Conservation (phyloP, 2,329 filamentous ascomycete genomes). For the Curvularia spicifera region DNA sequence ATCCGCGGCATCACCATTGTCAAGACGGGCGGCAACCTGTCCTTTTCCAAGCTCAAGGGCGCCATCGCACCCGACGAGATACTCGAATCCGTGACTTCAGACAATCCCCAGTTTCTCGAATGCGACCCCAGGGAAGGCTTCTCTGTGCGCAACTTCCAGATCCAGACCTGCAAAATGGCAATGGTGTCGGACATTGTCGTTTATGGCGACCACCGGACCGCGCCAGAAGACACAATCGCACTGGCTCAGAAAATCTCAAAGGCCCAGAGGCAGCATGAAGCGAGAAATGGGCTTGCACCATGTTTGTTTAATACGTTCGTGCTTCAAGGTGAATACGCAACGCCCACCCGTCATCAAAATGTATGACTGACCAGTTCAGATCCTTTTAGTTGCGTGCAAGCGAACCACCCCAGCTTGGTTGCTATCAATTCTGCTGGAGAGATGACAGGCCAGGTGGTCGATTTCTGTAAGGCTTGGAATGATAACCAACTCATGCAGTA, state of each 20-base stretch:
- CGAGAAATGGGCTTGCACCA: slow-evolving; percentile 63
- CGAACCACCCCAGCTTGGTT: slow-evolving; percentile 71
- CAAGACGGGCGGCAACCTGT: slow-evolving; percentile 84
- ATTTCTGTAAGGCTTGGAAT: slow-evolving; percentile 68
- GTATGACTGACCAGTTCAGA: slow-evolving; percentile 30
- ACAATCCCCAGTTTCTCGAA: slow-evolving; percentile 72
- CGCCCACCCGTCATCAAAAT: no score
- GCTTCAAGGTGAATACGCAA: slow-evolving; percentile 58
- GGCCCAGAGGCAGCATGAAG: slow-evolving; percentile 77
- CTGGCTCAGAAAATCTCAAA: slow-evolving; percentile 69
- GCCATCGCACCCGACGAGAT: slow-evolving; percentile 84
- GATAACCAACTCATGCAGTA: not conserved
- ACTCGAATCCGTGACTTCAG: slow-evolving; percentile 59
- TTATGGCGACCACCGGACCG: slow-evolving; percentile 75
- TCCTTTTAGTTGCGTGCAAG: slow-evolving; percentile 64
- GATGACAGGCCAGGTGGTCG: slow-evolving; percentile 77
- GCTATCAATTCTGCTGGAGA: slow-evolving; percentile 74
- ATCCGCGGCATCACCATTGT: slow-evolving; percentile 83
- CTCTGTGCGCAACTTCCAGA: slow-evolving; percentile 96
- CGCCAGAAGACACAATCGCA: slow-evolving; percentile 69
- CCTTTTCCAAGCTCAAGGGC: slow-evolving; percentile 78
- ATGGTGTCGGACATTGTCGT: slow-evolving; percentile 90
- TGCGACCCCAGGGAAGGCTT: slow-evolving; percentile 89
- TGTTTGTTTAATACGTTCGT: slow-evolving; percentile 85
- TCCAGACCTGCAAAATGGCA: slow-evolving; percentile 87